Base-by-base conservation (phyloP, 78 protist species). In the Mastigamoeba balamuthi region DNA sequence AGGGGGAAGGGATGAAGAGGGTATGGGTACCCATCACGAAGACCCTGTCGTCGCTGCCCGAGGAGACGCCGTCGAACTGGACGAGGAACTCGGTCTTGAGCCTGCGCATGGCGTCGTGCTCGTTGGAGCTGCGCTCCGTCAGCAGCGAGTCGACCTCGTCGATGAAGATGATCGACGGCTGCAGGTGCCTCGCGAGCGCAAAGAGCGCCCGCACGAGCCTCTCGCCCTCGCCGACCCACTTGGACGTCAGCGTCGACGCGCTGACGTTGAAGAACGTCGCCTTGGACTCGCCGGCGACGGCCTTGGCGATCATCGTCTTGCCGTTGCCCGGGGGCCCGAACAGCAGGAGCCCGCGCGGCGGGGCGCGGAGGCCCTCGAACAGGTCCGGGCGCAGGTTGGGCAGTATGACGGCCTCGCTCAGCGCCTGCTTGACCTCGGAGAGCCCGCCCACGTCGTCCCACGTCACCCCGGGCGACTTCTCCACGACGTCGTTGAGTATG, bases 271-370 rank as follows among this genome's bases (percentile, higher is more conserved):
- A 95, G 81, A 96, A 96, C 7, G 92, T 95, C 4, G 96, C 90
- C 4, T 82, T 73, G 75, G 95, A 81, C 88, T 96, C 97, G 40
- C 87, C 74, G 2, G 99, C 99, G 29, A 91, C 96, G 0, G 97
- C 98, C 83, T 92, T 93, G 25, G 97, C 93, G 23, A 92, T 75
- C 73, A 86, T 35, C 66, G 91, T 86, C 63, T 84, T 84, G 37
- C 92, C 89, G 53, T 63, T 85, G 3, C 93, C 93, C 17, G 93
- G 93, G 35, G 93, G 93, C 10, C 93, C 93, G 70, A 82, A 89
- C 7, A 89, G 72, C 4, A 89, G 52, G 23, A 89, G 37, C n/a
- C 81, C 72, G 4, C 53, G 69, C 5, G 77, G 75, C 6, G 92
- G 89, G n/a, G 75, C 41, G 5, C 85, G 81, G 5, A 90, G 27